Evolutionary conservation across 1,284 basidiomycete genomes (phyloP).

Genomic region (Baeospora myosura): DNA sequence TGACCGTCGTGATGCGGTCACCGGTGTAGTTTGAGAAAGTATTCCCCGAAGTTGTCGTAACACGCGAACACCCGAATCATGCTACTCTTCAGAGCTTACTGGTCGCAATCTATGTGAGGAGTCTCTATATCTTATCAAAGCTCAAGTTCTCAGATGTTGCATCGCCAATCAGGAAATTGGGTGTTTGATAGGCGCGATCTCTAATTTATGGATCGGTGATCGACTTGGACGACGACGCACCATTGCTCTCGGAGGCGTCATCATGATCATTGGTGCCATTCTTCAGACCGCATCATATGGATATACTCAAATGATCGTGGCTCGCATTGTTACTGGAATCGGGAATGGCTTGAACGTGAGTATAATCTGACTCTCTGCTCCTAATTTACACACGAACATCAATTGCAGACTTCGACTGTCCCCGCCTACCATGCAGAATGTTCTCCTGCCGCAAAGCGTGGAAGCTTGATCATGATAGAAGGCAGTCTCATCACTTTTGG

Average conservation of each 20-base stretch:
- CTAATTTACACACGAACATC: background rate
- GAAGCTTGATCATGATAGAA: conserved; percentile 63
- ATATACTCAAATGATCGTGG: conserved; percentile 53
- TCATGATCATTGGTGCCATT: conserved; percentile 69
- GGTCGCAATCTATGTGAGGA: conserved; percentile 45
- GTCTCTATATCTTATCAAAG: no score
- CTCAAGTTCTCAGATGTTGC: no score
- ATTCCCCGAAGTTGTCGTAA: conserved; percentile 41
- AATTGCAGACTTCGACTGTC: conserved; percentile 49
- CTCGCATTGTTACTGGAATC: conserved; percentile 55
- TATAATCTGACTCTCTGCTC: conserved; percentile 1
- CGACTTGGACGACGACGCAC: conserved; percentile 58
- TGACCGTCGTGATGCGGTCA: conserved; percentile 2
- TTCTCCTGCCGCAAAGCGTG: conserved; percentile 51
- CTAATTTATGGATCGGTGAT: conserved; percentile 58
- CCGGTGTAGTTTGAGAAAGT: conserved; percentile 38
- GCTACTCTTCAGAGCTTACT: conserved; percentile 49
- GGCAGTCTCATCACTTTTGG: conserved; percentile 65
- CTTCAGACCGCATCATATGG: conserved; percentile 57
- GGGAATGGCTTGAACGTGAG: conserved; percentile 64
- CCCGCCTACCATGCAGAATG: conserved; percentile 63
- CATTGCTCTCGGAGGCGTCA: conserved; percentile 53
- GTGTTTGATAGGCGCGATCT: conserved; percentile 55
- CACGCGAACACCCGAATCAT: conserved; percentile 30
- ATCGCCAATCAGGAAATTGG: no score